phyloP scores from a whole-genome alignment of 2,329 filamentous ascomycete genomes.

The Paradendryphiella salina region DNA sequence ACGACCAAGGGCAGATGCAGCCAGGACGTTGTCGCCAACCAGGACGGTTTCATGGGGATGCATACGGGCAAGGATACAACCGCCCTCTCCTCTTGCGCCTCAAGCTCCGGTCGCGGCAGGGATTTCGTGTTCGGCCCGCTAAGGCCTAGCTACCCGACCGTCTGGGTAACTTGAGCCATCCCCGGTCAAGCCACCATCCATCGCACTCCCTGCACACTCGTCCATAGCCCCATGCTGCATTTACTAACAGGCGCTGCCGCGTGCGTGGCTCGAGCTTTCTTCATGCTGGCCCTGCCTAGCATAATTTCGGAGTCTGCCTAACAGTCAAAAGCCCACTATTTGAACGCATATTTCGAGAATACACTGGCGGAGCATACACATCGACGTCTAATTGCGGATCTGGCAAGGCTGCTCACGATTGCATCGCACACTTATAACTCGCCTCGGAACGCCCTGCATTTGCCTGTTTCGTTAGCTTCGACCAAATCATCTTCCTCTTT shows the following conservation, averaged over 20 bases:
- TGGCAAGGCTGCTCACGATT: conserved; percentile 28
- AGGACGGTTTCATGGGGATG: conserved; percentile 16
- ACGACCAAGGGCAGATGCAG: conserved; percentile 22
- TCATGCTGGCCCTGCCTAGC: conserved; percentile 33
- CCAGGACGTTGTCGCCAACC: conserved; percentile 11
- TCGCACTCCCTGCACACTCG: conserved; percentile 10
- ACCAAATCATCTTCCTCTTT: conserved; percentile 11
- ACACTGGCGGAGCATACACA: conserved; percentile 44
- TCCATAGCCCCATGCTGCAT: conserved; percentile 37
- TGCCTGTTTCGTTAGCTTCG: conserved; percentile 19
- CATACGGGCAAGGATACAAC: conserved; percentile 21
- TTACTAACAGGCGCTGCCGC: conserved; percentile 46
- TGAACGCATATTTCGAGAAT: conserved; percentile 31
- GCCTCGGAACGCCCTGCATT: conserved; percentile 32
- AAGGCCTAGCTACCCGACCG: conserved; percentile 36
- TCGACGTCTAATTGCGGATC: conserved; percentile 26
- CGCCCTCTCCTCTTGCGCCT: conserved; percentile 34
- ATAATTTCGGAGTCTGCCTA: conserved; percentile 47
- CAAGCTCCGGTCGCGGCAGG: conserved; percentile 31
- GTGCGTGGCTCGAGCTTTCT: conserved; percentile 38
- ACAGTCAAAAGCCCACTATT: conserved; percentile 38
- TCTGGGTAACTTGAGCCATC: conserved; percentile 26
- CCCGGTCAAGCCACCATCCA: conserved; percentile 28
- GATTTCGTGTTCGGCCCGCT: conserved; percentile 41
- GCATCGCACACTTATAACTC: conserved; percentile 38